A percentile compares a stretch with the other conserved stretches of the same genome.
Evolutionary conservation across 352 stramenopile genomes (phyloP).

Genomic region (Phytophthora brassicae): DNA sequence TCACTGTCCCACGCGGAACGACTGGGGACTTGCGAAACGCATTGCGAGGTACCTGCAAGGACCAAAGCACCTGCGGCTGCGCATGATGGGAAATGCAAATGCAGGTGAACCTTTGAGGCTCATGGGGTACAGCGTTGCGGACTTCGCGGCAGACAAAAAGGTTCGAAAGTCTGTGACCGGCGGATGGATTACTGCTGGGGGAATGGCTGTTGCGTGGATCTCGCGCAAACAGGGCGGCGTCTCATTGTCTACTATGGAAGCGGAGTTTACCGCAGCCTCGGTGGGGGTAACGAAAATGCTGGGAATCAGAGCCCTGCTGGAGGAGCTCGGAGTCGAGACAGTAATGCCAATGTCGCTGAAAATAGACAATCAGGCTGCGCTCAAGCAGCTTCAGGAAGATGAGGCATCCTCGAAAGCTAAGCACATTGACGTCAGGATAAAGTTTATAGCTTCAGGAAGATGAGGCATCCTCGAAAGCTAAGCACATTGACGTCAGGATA

Average conservation of each 20-base stretch:
- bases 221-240: slow-evolving; percentile 22
- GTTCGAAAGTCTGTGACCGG: slow-evolving; percentile 27
- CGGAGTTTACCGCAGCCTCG: slow-evolving; percentile 15
- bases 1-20: slow-evolving; percentile 9
- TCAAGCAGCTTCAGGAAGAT: no score
- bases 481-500: slow-evolving; percentile 17
- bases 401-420: no score
- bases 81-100: neutral
- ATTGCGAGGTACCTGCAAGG: slow-evolving; percentile 25
- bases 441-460: slow-evolving; percentile 11
- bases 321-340: neutral
- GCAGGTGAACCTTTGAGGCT: neutral
- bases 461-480: neutral
- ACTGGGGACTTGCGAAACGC: slow-evolving; percentile 18
- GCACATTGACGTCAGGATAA: no score
- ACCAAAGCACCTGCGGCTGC: slow-evolving; percentile 11
- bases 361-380: slow-evolving; percentile 18
- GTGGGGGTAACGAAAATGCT: neutral
- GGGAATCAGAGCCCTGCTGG: neutral
- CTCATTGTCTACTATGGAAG: slow-evolving; percentile 20
- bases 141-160: slow-evolving; percentile 26
- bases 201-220: slow-evolving; percentile 9
- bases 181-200: slow-evolving; percentile 9
- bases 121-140: slow-evolving; percentile 17
- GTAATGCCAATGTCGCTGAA: neutral